Percentiles rank a stretch among this genome's conserved stretches.
phyloP scores from a whole-genome alignment of 306 rosid species.

The Fragaria nilgerrensis region DNA sequence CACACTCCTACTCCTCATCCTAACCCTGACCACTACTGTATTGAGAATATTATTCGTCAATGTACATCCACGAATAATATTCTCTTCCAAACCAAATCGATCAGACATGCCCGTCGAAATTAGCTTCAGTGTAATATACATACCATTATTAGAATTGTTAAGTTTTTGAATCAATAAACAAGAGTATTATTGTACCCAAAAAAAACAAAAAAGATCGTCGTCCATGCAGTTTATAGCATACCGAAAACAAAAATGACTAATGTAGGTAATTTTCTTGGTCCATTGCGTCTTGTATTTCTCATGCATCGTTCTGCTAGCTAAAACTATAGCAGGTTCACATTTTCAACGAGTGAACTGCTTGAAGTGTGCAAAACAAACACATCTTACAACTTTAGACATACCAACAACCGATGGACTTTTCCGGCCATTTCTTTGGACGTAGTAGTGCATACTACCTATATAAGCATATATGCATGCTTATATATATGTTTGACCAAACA shows the following conservation, averaged over 20 bases:
- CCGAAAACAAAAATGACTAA: background rate
- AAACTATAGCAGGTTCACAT: background rate
- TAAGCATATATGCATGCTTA: background rate
- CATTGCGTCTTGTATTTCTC: slow-evolving; percentile 16
- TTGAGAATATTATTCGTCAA: background rate
- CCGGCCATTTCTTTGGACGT: slow-evolving; percentile 7
- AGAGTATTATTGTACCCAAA: background rate
- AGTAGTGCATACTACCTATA: background rate
- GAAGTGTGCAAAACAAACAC: slow-evolving; percentile 22
- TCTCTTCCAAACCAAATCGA: background rate
- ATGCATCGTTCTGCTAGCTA: background rate
- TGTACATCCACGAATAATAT: background rate
- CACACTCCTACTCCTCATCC: background rate
- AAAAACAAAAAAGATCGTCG: no score
- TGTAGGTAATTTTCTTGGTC: background rate
- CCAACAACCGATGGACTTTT: background rate
- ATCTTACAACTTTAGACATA: slow-evolving; percentile 10
- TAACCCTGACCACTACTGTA: background rate
- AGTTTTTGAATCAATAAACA: no score
- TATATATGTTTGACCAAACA: background rate
- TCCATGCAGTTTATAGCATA: background rate
- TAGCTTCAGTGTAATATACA: background rate
- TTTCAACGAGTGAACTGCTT: slow-evolving; percentile 20
- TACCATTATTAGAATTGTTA: background rate
- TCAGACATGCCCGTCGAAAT: background rate